Conservation (phyloP, 2,329 filamentous ascomycete genomes). For the Truncatella angustata region DNA sequence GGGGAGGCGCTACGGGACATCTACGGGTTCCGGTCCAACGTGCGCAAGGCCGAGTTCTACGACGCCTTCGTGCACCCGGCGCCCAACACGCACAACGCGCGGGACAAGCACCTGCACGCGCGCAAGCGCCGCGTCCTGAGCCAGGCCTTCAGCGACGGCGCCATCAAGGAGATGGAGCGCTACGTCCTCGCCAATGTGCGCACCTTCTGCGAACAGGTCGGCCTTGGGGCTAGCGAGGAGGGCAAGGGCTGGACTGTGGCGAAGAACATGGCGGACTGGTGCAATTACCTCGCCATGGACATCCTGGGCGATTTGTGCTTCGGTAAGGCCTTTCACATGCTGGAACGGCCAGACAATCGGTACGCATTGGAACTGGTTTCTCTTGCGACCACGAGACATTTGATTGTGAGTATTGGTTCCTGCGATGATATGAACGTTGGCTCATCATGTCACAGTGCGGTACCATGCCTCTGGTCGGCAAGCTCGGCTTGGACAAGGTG, state of each 20-base stretch:
- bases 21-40: slow-evolving; percentile 62
- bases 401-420: slow-evolving; percentile 52
- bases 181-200: slow-evolving; percentile 65
- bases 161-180: slow-evolving; percentile 66
- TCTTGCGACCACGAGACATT: slow-evolving; percentile 65
- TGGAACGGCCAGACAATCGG: slow-evolving; percentile 57
- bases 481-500: slow-evolving; percentile 64
- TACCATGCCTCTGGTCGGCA: slow-evolving; percentile 67
- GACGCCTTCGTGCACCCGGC: slow-evolving; percentile 69
- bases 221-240: slow-evolving; percentile 36
- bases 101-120: slow-evolving; percentile 66
- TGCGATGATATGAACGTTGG: background rate
- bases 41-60: slow-evolving; percentile 71
- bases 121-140: slow-evolving; percentile 69
- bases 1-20: slow-evolving; percentile 65
- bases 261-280: slow-evolving; percentile 64
- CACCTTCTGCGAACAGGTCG: slow-evolving; percentile 62
- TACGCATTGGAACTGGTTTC: slow-evolving; percentile 67
- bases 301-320: slow-evolving; percentile 61
- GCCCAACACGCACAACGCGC: slow-evolving; percentile 70
- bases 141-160: slow-evolving; percentile 68
- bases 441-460: slow-evolving; percentile 52
- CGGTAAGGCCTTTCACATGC: slow-evolving; percentile 62
- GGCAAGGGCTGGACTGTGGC: slow-evolving; percentile 56
- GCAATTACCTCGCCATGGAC: slow-evolving; percentile 61